phyloP scores from a whole-genome alignment of 345 rosid genomes.

The Eucalyptus camaldulensis region DNA sequence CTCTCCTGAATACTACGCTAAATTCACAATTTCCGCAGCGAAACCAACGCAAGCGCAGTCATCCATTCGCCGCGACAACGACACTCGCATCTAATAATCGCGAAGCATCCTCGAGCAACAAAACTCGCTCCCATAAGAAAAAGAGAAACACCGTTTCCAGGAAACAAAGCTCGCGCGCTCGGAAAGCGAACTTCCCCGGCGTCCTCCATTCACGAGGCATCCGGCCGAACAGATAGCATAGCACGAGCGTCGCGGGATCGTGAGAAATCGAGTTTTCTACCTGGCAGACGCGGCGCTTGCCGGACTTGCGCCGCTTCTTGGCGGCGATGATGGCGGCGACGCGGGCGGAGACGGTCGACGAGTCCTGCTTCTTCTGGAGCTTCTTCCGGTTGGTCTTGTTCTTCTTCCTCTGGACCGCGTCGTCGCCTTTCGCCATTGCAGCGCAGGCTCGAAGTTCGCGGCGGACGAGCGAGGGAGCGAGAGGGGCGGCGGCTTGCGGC shows the following conservation, averaged over 20 bases:
- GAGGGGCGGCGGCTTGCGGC: background rate
- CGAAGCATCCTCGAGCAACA: background rate
- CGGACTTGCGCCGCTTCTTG: conserved; percentile 77
- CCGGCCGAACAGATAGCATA: background rate
- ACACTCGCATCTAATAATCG: background rate
- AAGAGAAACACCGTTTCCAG: background rate
- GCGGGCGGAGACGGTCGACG: conserved; percentile 55
- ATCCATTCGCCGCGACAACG: background rate
- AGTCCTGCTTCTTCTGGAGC: conserved; percentile 11
- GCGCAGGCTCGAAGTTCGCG: background rate
- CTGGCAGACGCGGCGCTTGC: conserved; percentile 73
- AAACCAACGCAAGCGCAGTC: background rate
- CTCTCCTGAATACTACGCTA: background rate
- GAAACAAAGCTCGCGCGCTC: background rate
- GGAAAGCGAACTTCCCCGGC: background rate
- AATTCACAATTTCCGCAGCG: background rate
- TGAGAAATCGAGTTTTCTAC: conserved; percentile 14
- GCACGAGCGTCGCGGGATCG: background rate
- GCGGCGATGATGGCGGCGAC: conserved; percentile 77
- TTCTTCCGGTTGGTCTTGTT: conserved; percentile 57
- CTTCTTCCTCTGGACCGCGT: conserved; percentile 45
- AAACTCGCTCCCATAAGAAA: background rate
- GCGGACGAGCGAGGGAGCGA: background rate
- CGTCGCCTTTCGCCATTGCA: conserved; percentile 75
- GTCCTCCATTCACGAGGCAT: background rate